Evolutionary conservation across 1,284 basidiomycete species (phyloP).

Genomic region (Trichosporon sp.): DNA sequence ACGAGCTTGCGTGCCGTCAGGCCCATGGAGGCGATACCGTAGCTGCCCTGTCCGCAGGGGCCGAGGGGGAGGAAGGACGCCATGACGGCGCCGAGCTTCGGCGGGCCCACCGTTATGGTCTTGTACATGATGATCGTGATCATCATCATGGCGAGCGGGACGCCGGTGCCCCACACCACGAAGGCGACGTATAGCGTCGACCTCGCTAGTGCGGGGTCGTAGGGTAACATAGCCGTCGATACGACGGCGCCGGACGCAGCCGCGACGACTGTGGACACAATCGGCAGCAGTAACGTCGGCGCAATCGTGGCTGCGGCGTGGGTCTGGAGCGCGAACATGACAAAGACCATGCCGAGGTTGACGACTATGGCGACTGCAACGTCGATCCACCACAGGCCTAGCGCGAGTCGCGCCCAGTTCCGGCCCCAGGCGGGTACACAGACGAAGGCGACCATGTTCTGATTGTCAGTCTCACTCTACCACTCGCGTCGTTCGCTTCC

Average conservation of each 20-base stretch:
- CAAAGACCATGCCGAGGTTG: conserved; percentile 25
- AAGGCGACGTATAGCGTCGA: conserved; percentile 62
- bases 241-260: conserved; percentile 68
- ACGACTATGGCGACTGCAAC: conserved; percentile 61
- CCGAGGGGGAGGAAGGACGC: conserved; percentile 65
- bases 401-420: conserved; percentile 65
- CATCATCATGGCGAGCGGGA: conserved; percentile 62
- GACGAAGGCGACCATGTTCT: conserved; percentile 59
- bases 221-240: conserved; percentile 60
- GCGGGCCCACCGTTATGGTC: conserved; percentile 56
- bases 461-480: not conserved
- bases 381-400: conserved; percentile 75
- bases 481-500: too few relatives aligned
- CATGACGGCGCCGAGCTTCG: conserved; percentile 61
- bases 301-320: conserved; percentile 65
- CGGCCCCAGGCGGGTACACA: conserved; percentile 59
- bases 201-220: conserved; percentile 61
- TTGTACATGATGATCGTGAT: conserved; percentile 64
- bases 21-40: conserved; percentile 63
- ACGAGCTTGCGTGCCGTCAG: conserved; percentile 58
- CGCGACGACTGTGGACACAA: conserved; percentile 70
- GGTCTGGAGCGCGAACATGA: conserved; percentile 66
- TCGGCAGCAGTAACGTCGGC: conserved; percentile 70
- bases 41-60: conserved; percentile 66
- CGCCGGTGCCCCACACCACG: conserved; percentile 57